These are phyloP conservation scores for Aspergillus leporis DNA, from an alignment of 495 filamentous ascomycete genomes.

Conservation along the genomic window DNA sequence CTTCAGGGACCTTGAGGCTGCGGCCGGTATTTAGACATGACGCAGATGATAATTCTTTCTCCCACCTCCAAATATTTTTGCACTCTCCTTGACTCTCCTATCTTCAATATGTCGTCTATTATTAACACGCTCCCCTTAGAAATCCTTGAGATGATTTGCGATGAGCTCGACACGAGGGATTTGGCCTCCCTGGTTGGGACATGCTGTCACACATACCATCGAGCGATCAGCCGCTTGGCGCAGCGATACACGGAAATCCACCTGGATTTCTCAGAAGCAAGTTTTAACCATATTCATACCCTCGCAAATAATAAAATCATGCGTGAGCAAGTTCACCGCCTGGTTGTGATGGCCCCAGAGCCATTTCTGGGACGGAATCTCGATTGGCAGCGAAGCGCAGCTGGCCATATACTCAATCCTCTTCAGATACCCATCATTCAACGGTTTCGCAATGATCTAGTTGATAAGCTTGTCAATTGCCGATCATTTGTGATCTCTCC, in stretches of 20 bases:
- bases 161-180: constrained; percentile 8
- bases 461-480: constrained; percentile 2
- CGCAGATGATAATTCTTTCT: neutral
- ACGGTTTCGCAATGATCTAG: constrained; percentile 8
- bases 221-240: constrained; percentile 8
- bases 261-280: constrained; percentile 9
- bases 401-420: constrained; percentile 7
- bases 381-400: constrained; percentile 11
- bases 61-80: neutral
- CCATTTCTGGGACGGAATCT: constrained; percentile 11
- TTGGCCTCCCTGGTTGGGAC: constrained; percentile 12
- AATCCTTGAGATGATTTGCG: constrained; percentile 13
- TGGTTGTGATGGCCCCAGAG: constrained; percentile 14
- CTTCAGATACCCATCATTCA: constrained; percentile 7
- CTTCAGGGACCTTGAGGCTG: neutral
- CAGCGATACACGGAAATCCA: constrained; percentile 12
- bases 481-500: constrained; percentile 16
- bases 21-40: neutral
- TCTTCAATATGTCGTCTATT: neutral
- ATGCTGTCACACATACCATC: constrained; percentile 7
- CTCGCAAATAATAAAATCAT: constrained; percentile 9
- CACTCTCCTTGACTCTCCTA: neutral
- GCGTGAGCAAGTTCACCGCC: constrained; percentile 7
- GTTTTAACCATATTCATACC: constrained; percentile 11
- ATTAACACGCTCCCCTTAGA: constrained; percentile 7